phyloP scores from a whole-genome alignment of 768 basidiomycete genomes.

The Leccinum barrowsii region DNA sequence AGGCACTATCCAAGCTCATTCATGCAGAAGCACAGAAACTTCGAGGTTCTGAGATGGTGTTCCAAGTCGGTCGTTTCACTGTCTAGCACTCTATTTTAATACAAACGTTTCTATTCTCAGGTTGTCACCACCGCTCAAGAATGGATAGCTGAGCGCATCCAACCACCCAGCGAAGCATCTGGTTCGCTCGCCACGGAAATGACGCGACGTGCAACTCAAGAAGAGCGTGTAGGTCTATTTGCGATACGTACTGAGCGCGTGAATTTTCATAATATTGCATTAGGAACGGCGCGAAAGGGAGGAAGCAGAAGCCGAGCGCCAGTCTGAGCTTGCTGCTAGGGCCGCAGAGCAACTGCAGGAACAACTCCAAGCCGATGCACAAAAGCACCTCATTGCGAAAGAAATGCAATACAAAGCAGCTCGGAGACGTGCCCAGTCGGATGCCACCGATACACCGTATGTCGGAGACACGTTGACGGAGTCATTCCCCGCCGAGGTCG shows the following conservation, averaged over 20 bases:
- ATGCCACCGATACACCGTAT: constrained; percentile 61
- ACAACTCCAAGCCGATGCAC: constrained; percentile 63
- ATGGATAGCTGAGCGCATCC: constrained; percentile 60
- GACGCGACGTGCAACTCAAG: constrained; percentile 67
- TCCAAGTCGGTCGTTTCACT: constrained; percentile 48
- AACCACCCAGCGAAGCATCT: constrained; percentile 52
- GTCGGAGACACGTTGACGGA: constrained; percentile 53
- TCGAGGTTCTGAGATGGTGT: constrained; percentile 74
- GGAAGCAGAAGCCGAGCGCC: constrained; percentile 50
- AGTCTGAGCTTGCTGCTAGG: constrained; percentile 48
- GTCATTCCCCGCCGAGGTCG: constrained; percentile 55
- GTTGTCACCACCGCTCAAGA: constrained; percentile 68
- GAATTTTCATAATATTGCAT: not conserved
- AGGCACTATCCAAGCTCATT: constrained; percentile 55
- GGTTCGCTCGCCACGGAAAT: constrained; percentile 79
- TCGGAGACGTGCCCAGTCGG: constrained; percentile 64
- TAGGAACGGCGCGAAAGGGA: constrained; percentile 54
- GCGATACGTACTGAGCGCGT: not conserved
- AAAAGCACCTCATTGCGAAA: constrained; percentile 46
- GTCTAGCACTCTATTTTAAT: not conserved
- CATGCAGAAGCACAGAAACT: constrained; percentile 62
- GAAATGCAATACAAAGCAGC: constrained; percentile 48
- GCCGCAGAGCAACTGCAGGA: constrained; percentile 59
- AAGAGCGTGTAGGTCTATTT: constrained; percentile 51
- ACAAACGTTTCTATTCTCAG: constrained; percentile 32